Base-by-base conservation (phyloP, 1,139 yeast genomes). In the Sugiyamaella xylanicola region DNA sequence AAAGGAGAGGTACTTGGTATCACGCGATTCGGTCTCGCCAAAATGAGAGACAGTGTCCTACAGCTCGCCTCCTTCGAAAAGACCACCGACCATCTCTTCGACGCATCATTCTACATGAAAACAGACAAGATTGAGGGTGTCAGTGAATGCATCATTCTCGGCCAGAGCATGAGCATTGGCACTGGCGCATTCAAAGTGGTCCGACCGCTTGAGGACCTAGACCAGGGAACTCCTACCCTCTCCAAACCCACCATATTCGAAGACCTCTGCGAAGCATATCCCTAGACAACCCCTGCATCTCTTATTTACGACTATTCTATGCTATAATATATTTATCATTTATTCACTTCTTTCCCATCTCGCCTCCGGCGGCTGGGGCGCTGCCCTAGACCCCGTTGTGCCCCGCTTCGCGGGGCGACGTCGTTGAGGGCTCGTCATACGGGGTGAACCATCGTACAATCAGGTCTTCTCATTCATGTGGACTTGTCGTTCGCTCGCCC, bases 1-100 rank as follows among this genome's bases (percentile, higher is more conserved):
- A 95, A 93, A 75, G 99, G 99, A 58, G 99, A 95, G 70, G 96
- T 95, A 5, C 79, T 95, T 65, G 99, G 99, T 73, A 95, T 95
- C 69, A 95, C 99, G 2, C 82, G 99, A 74, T 95, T 95, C 68
- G 99, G 99, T 64, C 79, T 95, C 65, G 92, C 97, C 67, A 95
- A 95, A 72, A 93, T 95, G 99, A 85, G 99, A 77, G 99, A 95
- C 72, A 89, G 97, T 42, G 99, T 95, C 25, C 77, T 95, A 68
- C 99, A 95, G 72, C 78, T 95, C 70, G 99, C 99, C 1, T 88
- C 97, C 22, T 95, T 95, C 70, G 99, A 95, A 72, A 95, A 95
- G 77, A 95, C 99, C 4, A 93, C 99, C 0, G 99, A 95, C 70
- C 99, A 95, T 74, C 79, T 95, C 71, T 95, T 95, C 66, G 99